Base-by-base conservation (phyloP, 129 eudicot species). In the Saussurea involucrata region DNA sequence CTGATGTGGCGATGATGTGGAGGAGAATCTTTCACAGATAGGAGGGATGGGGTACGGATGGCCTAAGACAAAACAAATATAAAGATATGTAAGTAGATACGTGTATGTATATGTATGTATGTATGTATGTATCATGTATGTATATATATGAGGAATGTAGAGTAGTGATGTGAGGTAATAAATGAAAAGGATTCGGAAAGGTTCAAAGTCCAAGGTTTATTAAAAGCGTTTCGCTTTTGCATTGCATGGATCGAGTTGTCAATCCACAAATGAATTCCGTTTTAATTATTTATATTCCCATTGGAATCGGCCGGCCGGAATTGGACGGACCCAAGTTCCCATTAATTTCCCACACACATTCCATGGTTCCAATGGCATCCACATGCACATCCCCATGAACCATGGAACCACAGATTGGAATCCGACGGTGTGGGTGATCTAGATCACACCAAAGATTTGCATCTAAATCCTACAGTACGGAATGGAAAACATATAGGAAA, bases 211-310 rank as follows among this genome's bases (percentile, higher is more conserved):
- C 61, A 46, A 79, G 31, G 33, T 44, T 22, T 22, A 2, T 60
- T 0, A 53, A 49, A 49, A 49, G 21, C 21, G n/a, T n/a, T n/a
- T n/a, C n/a, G n/a, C n/a, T 18, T 71, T 79, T 71, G 24, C 49
- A 69, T 63, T 40, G 74, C 73, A 44, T 36, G 57, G 74, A 73
- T 80, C 55, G 83, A 80, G 75, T 80, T 80, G 83, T 80, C 83
- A 80, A 66, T 80, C 83, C 83, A 73, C 83, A 73, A 73, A 73
- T 29, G n/a, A 72, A 46, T 40, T 8, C 0, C 37, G 22, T 33
- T 25, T 34, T 24, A 12, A 49, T 21, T 15, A 20, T 9, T 61
- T 12, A 6, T 17, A 58, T 73, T 74, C 57, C 17, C 4, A 60
- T 78, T 58, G 33, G 37, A 8, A 63, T 57, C 72, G 40, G 83